Evolutionary conservation across 2,329 filamentous ascomycete genomes (phyloP).

Genomic region (Fonsecaea pugnacius): DNA sequence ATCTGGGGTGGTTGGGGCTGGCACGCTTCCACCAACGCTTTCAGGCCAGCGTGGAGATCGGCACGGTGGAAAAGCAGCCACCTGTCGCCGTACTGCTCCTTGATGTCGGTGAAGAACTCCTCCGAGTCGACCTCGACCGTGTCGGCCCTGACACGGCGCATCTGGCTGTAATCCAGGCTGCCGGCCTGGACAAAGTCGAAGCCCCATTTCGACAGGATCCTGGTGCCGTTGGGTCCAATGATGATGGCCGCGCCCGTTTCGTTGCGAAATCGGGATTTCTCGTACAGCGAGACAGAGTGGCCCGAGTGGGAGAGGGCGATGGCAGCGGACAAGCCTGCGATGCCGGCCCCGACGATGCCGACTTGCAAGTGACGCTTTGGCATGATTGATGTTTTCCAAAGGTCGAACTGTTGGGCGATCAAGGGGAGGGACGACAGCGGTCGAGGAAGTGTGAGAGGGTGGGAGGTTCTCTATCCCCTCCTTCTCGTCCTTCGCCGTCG

Average conservation of each 20-base stretch:
- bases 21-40: constrained; percentile 29
- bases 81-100: constrained; percentile 36
- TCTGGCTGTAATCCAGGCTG: constrained; percentile 34
- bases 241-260: constrained; percentile 42
- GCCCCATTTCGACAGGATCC: constrained; percentile 38
- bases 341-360: constrained; percentile 40
- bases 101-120: constrained; percentile 29
- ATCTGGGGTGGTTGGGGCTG: constrained; percentile 30
- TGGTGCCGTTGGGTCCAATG: constrained; percentile 40
- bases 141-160: constrained; percentile 32
- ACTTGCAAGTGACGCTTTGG: constrained; percentile 18
- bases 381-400: neutral
- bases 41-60: constrained; percentile 40
- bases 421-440: too few relatives aligned
- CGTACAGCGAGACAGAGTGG: constrained; percentile 39
- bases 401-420: neutral
- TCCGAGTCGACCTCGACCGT: constrained; percentile 34
- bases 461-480: neutral
- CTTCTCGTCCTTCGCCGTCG: too few relatives aligned
- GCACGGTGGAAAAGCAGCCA: constrained; percentile 39
- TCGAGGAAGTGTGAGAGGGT: neutral
- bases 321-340: constrained; percentile 41
- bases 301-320: constrained; percentile 42
- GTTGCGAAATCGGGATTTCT: constrained; percentile 40
- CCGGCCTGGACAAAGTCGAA: constrained; percentile 40